Evolutionary conservation across 2,329 filamentous ascomycete genomes (phyloP).

Genomic region (Lasiodiplodia gonubiensis): DNA sequence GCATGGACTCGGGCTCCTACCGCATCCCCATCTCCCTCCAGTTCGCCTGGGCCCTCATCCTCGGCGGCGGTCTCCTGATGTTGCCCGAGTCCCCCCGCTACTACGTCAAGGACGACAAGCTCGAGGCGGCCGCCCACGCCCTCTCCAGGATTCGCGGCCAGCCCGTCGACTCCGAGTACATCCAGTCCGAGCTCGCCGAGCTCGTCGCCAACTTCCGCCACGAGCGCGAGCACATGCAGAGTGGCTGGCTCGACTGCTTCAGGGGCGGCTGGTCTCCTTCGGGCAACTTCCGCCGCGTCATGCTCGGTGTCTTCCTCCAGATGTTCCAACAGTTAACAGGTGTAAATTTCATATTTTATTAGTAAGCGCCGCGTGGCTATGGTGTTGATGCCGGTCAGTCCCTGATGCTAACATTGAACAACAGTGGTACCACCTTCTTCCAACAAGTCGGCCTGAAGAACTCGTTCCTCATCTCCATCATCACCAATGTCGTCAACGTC

Average conservation of each 20-base stretch:
- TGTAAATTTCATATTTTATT: too few species aligned
- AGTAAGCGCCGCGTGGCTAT: too few species aligned
- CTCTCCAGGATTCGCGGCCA: conserved; percentile 77
- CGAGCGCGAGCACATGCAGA: conserved; percentile 49
- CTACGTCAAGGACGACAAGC: conserved; percentile 77
- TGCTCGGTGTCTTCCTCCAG: conserved; percentile 55
- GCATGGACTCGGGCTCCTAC: conserved; percentile 63
- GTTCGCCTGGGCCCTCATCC: conserved; percentile 79
- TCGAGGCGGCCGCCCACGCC: conserved; percentile 66
- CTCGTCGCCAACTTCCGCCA: conserved; percentile 78
- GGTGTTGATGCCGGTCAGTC: too few species aligned
- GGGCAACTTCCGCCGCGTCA: conserved; percentile 56
- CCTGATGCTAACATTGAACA: too few species aligned
- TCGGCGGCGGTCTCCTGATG: conserved; percentile 72
- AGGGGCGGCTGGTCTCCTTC: conserved; percentile 59
- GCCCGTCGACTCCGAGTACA: conserved; percentile 71
- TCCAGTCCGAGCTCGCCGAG: conserved; percentile 80
- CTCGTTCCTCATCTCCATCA: conserved; percentile 80
- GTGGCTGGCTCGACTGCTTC: conserved; percentile 73
- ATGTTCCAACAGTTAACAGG: conserved; percentile 70
- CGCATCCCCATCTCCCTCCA: conserved; percentile 82
- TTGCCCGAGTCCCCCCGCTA: conserved; percentile 87
- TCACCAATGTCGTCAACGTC: conserved; percentile 90
- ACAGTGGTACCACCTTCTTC: conserved; percentile 83
- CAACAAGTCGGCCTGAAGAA: conserved; percentile 75